phyloP scores from a whole-genome alignment of 768 basidiomycete species.

The Mycena alexandri region DNA sequence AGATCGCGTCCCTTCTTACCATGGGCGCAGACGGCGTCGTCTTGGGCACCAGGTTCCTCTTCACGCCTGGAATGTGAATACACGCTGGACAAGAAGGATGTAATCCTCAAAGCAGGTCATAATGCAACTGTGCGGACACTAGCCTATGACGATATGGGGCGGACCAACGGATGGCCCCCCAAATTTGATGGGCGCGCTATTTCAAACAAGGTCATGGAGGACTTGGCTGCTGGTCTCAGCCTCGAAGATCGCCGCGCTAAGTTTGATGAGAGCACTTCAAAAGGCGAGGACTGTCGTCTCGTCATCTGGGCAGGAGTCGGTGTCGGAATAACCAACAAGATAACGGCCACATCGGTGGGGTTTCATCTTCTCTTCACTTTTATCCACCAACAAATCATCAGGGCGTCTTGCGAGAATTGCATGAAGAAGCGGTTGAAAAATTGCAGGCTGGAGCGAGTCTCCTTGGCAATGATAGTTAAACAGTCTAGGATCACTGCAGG shows the following conservation, averaged over 20 bases:
- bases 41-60: constrained; percentile 63
- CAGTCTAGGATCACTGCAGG: too few species aligned
- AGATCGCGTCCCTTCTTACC: constrained; percentile 63
- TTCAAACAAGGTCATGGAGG: constrained; percentile 48
- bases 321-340: constrained; percentile 48
- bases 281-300: constrained; percentile 48
- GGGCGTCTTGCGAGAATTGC: constrained; percentile 27
- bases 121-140: constrained; percentile 52
- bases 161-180: constrained; percentile 53
- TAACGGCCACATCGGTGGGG: constrained; percentile 39
- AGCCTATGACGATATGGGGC: constrained; percentile 57
- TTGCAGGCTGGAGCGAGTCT: not conserved
- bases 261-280: constrained; percentile 46
- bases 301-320: constrained; percentile 61
- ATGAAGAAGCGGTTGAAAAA: constrained; percentile 10
- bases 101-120: constrained; percentile 50
- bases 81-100: constrained; percentile 52
- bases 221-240: constrained; percentile 44
- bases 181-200: constrained; percentile 58
- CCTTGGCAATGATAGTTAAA: too few species aligned
- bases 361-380: not conserved
- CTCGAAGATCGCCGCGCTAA: constrained; percentile 44
- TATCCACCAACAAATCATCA: not conserved
- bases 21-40: constrained; percentile 68
- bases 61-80: constrained; percentile 60